Evolutionary conservation across 2,329 filamentous ascomycete species (phyloP), one percentile per base, ranked within the genome.

Genomic region (Chrysoporthe cubensis): DNA sequence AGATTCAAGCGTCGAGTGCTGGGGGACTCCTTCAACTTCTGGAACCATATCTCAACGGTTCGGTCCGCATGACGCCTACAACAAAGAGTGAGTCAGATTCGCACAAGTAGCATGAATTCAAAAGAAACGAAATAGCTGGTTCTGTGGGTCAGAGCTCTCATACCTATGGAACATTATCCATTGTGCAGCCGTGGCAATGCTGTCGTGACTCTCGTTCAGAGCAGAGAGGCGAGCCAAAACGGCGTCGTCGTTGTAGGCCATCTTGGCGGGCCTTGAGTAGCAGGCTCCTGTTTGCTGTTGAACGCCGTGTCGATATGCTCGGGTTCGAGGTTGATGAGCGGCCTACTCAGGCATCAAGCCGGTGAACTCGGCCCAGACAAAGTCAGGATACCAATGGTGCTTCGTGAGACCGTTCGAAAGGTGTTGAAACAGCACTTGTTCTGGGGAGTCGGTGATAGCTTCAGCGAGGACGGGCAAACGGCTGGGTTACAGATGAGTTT

Each of bases 151-250:
- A 5, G 44, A 43, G n/a, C 61, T 69, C 13, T 72, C 78, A 71
- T 89, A 97, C 94, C 94, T 91, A 81, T 99, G 95, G 78, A 99
- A 99, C 91, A 99, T 96, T 70, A 99, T 96, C 96, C 96, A 99
- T 89, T 98, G 95, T 67, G 96, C 94, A 71, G 97, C 94, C 46
- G 93, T 95, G 70, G 97, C 88, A 76, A 99, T 98, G 80, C 94
- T 96, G 78, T 99, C 96, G 78, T 99, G 95, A 13, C 94, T 97
- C 81, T 99, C 96, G 80, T 97, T 97, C 71, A 99, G 87, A 54
- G 94, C 93, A 43, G 94, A 96, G 65, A 99, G 90, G 83, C 97
- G 97, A 65, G 95, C 93, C 78, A 94, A 89, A 66, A 99, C 94
- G 59, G 94, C 92, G 82, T 99, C 96, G 80, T 98, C 94, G 72